Evolutionary conservation across 768 basidiomycete species (phyloP).

Genomic region (Pleurotus ostreatus): DNA sequence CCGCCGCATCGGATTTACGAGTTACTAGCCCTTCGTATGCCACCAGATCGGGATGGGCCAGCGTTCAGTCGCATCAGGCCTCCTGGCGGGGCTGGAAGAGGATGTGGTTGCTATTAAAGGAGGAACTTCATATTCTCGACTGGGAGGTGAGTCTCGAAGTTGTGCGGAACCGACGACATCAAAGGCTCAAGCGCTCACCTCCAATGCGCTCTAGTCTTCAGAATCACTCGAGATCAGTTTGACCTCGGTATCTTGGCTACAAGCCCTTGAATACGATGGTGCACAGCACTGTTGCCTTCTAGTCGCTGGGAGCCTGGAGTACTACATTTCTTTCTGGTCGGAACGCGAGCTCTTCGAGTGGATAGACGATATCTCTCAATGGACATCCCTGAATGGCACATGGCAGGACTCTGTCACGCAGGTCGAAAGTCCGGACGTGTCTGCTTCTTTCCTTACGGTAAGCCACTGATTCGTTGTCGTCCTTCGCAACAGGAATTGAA

Average conservation of each 20-base stretch:
- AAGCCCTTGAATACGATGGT: neutral
- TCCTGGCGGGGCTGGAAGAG: neutral
- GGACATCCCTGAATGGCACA: neutral
- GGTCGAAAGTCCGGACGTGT: neutral
- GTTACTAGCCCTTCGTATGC: neutral
- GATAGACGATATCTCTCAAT: neutral
- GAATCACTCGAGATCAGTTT: neutral
- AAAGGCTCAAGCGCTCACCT: neutral
- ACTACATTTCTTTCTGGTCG: slow-evolving; percentile 5
- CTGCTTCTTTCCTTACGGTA: neutral
- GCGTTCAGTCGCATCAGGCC: neutral
- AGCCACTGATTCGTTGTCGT: neutral
- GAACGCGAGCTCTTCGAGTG: neutral
- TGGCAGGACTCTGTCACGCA: neutral
- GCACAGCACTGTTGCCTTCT: slow-evolving; percentile 2
- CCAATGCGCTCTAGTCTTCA: neutral
- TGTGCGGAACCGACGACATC: neutral
- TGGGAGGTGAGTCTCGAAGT: neutral
- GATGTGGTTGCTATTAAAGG: neutral
- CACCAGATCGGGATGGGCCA: slow-evolving; percentile 1
- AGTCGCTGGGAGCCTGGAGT: neutral
- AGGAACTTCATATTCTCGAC: neutral
- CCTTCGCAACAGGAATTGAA: neutral
- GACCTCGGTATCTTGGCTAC: neutral
- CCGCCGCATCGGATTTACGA: neutral